These are phyloP conservation scores for Henningerozyma blattae DNA, from an alignment of 805 yeast species.

Conservation along the genomic window DNA sequence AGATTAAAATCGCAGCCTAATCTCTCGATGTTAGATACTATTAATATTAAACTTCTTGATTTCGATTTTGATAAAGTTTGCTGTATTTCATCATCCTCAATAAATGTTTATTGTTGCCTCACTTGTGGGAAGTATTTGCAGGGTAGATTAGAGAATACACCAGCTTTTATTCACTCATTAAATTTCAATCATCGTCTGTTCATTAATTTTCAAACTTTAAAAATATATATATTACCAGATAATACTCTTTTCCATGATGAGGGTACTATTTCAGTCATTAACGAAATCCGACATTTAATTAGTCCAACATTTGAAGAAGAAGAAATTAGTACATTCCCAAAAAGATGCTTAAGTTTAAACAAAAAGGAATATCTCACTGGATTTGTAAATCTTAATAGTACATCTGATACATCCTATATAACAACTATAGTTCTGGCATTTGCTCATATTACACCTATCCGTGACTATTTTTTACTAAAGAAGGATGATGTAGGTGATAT, in stretches of 20 bases:
- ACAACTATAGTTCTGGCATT: constrained; percentile 46
- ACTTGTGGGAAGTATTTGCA: constrained; percentile 63
- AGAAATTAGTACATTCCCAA: constrained; percentile 26
- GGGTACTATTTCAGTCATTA: constrained; percentile 25
- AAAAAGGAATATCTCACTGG: constrained; percentile 45
- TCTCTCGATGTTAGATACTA: no score
- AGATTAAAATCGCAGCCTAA: no score
- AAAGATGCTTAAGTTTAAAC: constrained; percentile 30
- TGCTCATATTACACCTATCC: constrained; percentile 38
- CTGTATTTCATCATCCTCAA: constrained; percentile 44
- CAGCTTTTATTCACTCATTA: constrained; percentile 57
- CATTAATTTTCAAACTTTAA: constrained; percentile 39
- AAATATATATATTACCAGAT: constrained; percentile 54
- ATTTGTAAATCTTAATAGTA: constrained; percentile 49
- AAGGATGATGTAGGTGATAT: constrained; percentile 5
- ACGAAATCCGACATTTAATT: constrained; percentile 41
- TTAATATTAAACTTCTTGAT: constrained; percentile 31
- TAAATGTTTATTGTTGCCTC: constrained; percentile 60
- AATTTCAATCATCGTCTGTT: constrained; percentile 52
- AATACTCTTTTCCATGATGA: constrained; percentile 16
- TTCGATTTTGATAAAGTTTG: constrained; percentile 65
- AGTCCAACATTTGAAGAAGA: constrained; percentile 36
- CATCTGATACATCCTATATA: constrained; percentile 34
- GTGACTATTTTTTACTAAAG: constrained; percentile 33
- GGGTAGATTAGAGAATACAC: constrained; percentile 53